These are phyloP conservation scores for Alliaria petiolata DNA, from an alignment of 345 rosid genomes.

Conservation along the genomic window DNA sequence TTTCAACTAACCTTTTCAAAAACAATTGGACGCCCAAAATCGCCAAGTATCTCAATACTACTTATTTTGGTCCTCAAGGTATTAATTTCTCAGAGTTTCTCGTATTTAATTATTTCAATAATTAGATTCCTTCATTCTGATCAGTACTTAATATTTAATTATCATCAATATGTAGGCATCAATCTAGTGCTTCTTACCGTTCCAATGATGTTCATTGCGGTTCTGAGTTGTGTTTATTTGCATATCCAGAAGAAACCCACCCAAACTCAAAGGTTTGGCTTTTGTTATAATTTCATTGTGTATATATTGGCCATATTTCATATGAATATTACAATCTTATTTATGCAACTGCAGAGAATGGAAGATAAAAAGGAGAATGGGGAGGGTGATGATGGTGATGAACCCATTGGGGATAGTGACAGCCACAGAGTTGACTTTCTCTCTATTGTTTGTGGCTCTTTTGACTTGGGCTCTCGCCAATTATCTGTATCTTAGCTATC, in stretches of 20 bases:
- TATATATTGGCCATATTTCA: neutral
- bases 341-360: neutral
- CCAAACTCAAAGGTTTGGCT: slow-evolving; percentile 11
- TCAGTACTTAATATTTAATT: neutral
- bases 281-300: neutral
- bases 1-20: slow-evolving; percentile 44
- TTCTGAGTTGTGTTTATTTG: slow-evolving; percentile 54
- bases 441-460: slow-evolving; percentile 54
- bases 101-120: neutral
- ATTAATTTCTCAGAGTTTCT: neutral
- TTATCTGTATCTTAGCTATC: slow-evolving; percentile 49
- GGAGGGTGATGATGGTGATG: slow-evolving; percentile 49
- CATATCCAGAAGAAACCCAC: slow-evolving; percentile 42
- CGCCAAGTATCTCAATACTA: slow-evolving; percentile 36
- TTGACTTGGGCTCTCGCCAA: slow-evolving; percentile 31
- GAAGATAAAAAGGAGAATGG: slow-evolving; percentile 17
- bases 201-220: slow-evolving; percentile 60
- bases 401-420: slow-evolving; percentile 62
- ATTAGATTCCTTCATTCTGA: neutral
- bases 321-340: neutral
- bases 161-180: slow-evolving; percentile 38
- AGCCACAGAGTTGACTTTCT: slow-evolving; percentile 44
- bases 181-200: slow-evolving; percentile 56
- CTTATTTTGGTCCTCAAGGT: slow-evolving; percentile 62
- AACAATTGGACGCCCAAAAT: slow-evolving; percentile 44